Percentiles rank a stretch among this genome's conserved stretches.
phyloP scores from a whole-genome alignment of 495 filamentous ascomycete species.

The Penicillium cataractarum region DNA sequence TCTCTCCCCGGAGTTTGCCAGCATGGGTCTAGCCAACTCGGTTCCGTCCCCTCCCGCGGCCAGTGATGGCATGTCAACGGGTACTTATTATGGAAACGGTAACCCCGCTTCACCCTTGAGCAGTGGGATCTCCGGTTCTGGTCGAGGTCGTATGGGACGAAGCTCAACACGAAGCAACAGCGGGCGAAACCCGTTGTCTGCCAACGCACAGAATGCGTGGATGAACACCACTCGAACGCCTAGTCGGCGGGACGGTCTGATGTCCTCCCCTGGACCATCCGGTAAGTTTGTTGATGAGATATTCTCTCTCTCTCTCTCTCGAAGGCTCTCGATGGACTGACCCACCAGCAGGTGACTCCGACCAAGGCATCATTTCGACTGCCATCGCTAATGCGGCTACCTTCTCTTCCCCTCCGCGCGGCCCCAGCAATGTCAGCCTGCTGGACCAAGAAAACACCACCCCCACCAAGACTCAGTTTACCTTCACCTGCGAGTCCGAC shows the following conservation, averaged over 20 bases:
- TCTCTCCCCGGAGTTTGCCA: slow-evolving; percentile 64
- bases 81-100: slow-evolving; percentile 60
- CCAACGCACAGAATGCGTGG: slow-evolving; percentile 44
- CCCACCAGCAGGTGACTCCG: slow-evolving; percentile 42
- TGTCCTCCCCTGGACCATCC: slow-evolving; percentile 44
- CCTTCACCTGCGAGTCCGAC: slow-evolving; percentile 85
- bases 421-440: slow-evolving; percentile 75
- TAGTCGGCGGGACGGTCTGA: slow-evolving; percentile 41
- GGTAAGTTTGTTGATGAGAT: slow-evolving; percentile 32
- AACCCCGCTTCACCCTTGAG: slow-evolving; percentile 52
- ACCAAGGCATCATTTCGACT: slow-evolving; percentile 80
- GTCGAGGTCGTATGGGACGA: slow-evolving; percentile 77
- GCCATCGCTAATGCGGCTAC: slow-evolving; percentile 91
- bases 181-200: slow-evolving; percentile 66
- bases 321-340: slow-evolving; percentile 11
- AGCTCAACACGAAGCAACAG: slow-evolving; percentile 48
- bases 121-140: slow-evolving; percentile 74
- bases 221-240: slow-evolving; percentile 37
- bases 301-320: no score
- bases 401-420: slow-evolving; percentile 59
- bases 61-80: slow-evolving; percentile 52
- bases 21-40: slow-evolving; percentile 58
- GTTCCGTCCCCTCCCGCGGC: slow-evolving; percentile 45
- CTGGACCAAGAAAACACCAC: slow-evolving; percentile 68
- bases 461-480: slow-evolving; percentile 80